Percentiles rank a stretch among this genome's conserved stretches.
These are phyloP conservation scores for Aplosporella prunicola DNA, from an alignment of 2,329 filamentous ascomycete species.

Conservation along the genomic window DNA sequence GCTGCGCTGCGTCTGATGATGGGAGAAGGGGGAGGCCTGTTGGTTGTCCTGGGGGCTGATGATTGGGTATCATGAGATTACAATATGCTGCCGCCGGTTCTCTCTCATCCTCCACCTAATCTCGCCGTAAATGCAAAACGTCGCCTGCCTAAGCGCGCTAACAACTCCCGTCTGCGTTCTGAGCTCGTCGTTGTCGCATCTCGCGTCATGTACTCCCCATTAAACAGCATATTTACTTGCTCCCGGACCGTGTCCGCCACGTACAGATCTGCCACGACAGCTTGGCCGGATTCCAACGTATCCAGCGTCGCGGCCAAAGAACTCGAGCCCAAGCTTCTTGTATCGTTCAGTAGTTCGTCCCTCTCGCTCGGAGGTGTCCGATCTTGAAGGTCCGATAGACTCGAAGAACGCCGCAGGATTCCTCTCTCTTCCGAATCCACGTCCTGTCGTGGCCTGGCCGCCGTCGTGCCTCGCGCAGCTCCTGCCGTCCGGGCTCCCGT, in stretches of 20 bases:
- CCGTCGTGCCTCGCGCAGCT: constrained; percentile 3
- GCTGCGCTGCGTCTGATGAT: too few relatives aligned
- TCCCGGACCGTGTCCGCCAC: constrained; percentile 33
- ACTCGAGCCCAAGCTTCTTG: constrained; percentile 13
- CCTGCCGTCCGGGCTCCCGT: constrained; percentile 13
- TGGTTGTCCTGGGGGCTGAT: too few relatives aligned
- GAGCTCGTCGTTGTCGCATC: not conserved
- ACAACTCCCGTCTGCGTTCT: constrained; percentile 3
- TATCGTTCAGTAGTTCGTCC: constrained; percentile 3
- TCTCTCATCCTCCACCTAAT: constrained; percentile 6
- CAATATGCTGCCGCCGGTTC: too few relatives aligned
- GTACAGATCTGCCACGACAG: constrained; percentile 36
- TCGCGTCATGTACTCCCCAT: constrained; percentile 1
- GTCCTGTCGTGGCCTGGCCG: constrained; percentile 33
- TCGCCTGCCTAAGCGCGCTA: constrained; percentile 3
- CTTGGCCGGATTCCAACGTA: constrained; percentile 38
- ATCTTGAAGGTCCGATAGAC: constrained; percentile 1
- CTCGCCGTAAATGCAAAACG: constrained; percentile 4
- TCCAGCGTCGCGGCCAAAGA: constrained; percentile 30
- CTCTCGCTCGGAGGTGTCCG: not conserved
- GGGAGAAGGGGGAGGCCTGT: too few relatives aligned
- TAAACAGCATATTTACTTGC: constrained; percentile 19
- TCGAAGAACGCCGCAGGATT: constrained; percentile 30
- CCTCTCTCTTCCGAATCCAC: constrained; percentile 53
- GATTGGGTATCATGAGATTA: too few relatives aligned